Evolutionary conservation across 495 filamentous ascomycete genomes (phyloP).

Genomic region (Aspergillus wentii): DNA sequence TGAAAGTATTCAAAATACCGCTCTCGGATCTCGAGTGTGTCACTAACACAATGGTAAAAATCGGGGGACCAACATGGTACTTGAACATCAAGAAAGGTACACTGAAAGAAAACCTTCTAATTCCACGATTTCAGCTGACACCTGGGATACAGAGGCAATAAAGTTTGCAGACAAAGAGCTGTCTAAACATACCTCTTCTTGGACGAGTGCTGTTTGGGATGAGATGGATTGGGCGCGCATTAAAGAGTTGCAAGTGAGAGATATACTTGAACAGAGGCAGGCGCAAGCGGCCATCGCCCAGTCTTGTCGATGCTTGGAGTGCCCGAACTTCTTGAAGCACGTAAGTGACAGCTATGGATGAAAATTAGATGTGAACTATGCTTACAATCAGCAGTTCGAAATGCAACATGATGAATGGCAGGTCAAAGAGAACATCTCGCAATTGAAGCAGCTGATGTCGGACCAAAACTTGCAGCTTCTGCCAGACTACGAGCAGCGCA

Average conservation of each 20-base stretch:
- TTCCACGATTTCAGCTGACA: background rate
- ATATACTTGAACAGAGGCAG: slow-evolving; percentile 63
- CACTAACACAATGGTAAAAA: slow-evolving; percentile 66
- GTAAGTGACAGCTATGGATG: slow-evolving; percentile 43
- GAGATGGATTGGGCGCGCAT: slow-evolving; percentile 80
- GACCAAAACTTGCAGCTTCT: slow-evolving; percentile 95
- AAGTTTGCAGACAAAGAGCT: slow-evolving; percentile 58
- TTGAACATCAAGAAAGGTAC: slow-evolving; percentile 43
- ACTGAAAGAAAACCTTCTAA: background rate
- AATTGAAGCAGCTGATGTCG: slow-evolving; percentile 81
- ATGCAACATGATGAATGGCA: slow-evolving; percentile 95
- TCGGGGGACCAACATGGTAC: slow-evolving; percentile 42
- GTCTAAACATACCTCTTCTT: slow-evolving; percentile 56
- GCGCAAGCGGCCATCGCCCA: slow-evolving; percentile 54
- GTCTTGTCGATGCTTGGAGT: slow-evolving; percentile 55
- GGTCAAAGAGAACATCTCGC: slow-evolving; percentile 82
- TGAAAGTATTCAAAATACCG: slow-evolving; percentile 60
- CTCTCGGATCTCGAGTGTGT: slow-evolving; percentile 75
- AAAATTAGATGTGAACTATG: background rate
- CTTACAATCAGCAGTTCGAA: slow-evolving; percentile 53
- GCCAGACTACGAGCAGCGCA: slow-evolving; percentile 96
- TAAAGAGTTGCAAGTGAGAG: slow-evolving; percentile 70
- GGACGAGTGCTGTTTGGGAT: slow-evolving; percentile 71
- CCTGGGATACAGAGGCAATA: slow-evolving; percentile 22
- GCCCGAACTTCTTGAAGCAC: slow-evolving; percentile 77